Conservation (phyloP, 2,329 filamentous ascomycete genomes). For the Rhytidhysteron rufulum region DNA sequence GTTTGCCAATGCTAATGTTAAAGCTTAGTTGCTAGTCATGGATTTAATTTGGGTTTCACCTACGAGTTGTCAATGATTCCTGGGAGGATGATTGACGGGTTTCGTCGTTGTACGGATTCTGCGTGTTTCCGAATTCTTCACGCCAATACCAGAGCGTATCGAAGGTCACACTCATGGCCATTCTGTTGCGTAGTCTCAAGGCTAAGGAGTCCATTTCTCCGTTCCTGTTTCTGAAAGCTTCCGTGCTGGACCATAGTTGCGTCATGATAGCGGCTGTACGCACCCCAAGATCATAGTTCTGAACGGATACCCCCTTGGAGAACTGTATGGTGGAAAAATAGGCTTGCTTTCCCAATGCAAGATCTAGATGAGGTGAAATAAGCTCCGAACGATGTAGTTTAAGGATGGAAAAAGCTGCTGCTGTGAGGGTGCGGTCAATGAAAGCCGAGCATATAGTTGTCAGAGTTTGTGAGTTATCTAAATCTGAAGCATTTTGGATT, state of each 20-base stretch:
- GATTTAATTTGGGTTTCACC: no score
- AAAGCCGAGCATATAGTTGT: slow-evolving; percentile 28
- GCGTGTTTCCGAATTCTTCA: slow-evolving; percentile 34
- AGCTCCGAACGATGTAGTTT: slow-evolving; percentile 24
- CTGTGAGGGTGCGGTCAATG: slow-evolving; percentile 28
- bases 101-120: slow-evolving; percentile 33
- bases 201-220: slow-evolving; percentile 29
- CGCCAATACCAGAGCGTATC: slow-evolving; percentile 40
- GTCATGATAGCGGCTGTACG: slow-evolving; percentile 28
- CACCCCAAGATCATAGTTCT: slow-evolving; percentile 27
- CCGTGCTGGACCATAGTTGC: slow-evolving; percentile 31
- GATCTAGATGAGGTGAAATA: slow-evolving; percentile 27
- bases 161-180: slow-evolving; percentile 36
- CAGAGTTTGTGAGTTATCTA: slow-evolving; percentile 20
- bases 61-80: no score
- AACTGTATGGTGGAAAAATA: slow-evolving; percentile 29
- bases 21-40: no score
- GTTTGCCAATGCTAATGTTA: no score
- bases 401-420: slow-evolving; percentile 30
- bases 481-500: slow-evolving; percentile 19
- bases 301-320: slow-evolving; percentile 28
- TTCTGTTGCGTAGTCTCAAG: slow-evolving; percentile 26
- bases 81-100: no score
- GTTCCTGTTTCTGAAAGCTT: slow-evolving; percentile 29
- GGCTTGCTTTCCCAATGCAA: slow-evolving; percentile 29